These are phyloP conservation scores for Citrus trifoliata DNA, from an alignment of 345 rosid genomes.

Conservation along the genomic window DNA sequence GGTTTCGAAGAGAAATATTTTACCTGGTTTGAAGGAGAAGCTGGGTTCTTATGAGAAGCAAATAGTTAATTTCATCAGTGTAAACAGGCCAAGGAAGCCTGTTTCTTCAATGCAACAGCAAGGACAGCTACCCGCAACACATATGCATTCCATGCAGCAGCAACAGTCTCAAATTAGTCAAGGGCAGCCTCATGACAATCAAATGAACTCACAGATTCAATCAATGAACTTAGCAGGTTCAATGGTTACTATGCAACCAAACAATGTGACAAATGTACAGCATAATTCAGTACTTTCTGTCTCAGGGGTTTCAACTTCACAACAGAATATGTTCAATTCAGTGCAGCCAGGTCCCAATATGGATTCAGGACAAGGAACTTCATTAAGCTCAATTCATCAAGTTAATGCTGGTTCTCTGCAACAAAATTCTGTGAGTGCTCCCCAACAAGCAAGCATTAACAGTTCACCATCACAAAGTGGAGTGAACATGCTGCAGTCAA, in stretches of 20 bases:
- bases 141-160: constrained; percentile 65
- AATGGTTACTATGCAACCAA: constrained; percentile 56
- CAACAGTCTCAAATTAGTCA: constrained; percentile 58
- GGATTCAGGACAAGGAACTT: constrained; percentile 77
- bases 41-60: constrained; percentile 68
- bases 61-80: constrained; percentile 50
- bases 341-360: constrained; percentile 53
- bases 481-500: constrained; percentile 51
- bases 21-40: constrained; percentile 59
- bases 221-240: constrained; percentile 60
- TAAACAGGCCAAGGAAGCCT: constrained; percentile 58
- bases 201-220: constrained; percentile 64
- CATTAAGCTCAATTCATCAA: constrained; percentile 60
- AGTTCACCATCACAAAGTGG: constrained; percentile 64
- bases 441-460: constrained; percentile 60
- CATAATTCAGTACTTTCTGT: constrained; percentile 64
- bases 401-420: constrained; percentile 59
- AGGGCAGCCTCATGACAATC: constrained; percentile 65
- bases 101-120: constrained; percentile 45
- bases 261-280: constrained; percentile 58
- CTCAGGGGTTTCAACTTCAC: constrained; percentile 62
- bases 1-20: constrained; percentile 47
- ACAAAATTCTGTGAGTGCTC: constrained; percentile 51
- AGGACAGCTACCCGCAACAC: constrained; percentile 65
- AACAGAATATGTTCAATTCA: constrained; percentile 61